phyloP scores from a whole-genome alignment of 2,329 filamentous ascomycete species.

The Fusarium vanettenii region DNA sequence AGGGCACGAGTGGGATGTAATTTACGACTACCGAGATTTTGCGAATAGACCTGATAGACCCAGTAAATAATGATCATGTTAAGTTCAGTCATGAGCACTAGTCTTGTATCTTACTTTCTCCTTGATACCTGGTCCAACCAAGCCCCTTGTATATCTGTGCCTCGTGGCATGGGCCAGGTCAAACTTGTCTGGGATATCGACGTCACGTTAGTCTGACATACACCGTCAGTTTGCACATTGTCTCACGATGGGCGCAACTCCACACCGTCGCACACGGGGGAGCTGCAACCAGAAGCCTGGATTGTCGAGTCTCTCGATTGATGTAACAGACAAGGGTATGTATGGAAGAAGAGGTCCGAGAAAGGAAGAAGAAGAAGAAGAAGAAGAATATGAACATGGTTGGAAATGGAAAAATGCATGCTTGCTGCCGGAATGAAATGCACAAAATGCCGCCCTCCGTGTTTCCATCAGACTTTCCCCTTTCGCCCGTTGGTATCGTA shows the following conservation, averaged over 20 bases:
- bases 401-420: not conserved
- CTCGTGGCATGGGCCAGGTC: not conserved
- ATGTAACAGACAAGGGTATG: slow-evolving; percentile 22
- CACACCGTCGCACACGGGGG: slow-evolving; percentile 27
- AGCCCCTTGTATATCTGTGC: not conserved
- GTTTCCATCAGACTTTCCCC: slow-evolving; percentile 14
- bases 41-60: not conserved
- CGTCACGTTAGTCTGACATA: slow-evolving; percentile 31
- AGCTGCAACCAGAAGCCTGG: slow-evolving; percentile 1
- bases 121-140: slow-evolving; percentile 5
- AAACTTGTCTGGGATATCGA: slow-evolving; percentile 1
- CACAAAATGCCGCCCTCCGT: slow-evolving; percentile 10
- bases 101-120: not conserved
- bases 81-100: not conserved
- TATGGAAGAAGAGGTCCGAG: not conserved
- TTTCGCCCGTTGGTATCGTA: not conserved
- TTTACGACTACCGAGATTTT: slow-evolving; percentile 1
- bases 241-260: slow-evolving; percentile 31
- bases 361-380: not conserved
- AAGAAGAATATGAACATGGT: not conserved
- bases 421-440: slow-evolving; percentile 12
- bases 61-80: not conserved
- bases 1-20: not conserved
- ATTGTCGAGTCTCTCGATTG: slow-evolving; percentile 5
- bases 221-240: slow-evolving; percentile 29